Evolutionary conservation across 257 asterid species (phyloP).

Genomic region (Plectranthus barbatus): DNA sequence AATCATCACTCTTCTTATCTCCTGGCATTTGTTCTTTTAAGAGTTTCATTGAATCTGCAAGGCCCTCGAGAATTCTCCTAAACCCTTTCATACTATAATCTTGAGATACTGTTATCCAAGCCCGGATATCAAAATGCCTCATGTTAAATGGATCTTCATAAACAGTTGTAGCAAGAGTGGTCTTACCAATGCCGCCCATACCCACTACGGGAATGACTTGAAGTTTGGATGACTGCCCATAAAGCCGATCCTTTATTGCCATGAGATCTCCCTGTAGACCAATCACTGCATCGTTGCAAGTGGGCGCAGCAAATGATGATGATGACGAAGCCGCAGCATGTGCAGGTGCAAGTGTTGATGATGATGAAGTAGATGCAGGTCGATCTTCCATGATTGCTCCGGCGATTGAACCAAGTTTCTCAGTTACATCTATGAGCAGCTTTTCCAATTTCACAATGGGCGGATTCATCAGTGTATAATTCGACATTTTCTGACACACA

Average conservation of each 20-base stretch:
- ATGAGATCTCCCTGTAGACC: neutral
- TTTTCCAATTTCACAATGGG: neutral
- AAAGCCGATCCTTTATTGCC: neutral
- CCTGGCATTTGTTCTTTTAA: neutral
- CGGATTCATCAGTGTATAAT: neutral
- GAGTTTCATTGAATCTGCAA: too few relatives aligned
- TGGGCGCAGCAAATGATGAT: neutral
- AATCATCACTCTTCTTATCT: neutral
- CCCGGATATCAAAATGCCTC: neutral
- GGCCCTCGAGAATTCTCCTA: neutral
- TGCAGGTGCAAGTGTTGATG: neutral
- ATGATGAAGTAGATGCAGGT: neutral
- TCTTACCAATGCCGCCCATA: constrained; percentile 15
- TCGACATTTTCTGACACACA: neutral
- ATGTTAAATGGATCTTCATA: neutral
- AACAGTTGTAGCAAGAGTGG: constrained; percentile 11
- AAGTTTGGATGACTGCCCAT: neutral
- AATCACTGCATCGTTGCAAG: neutral
- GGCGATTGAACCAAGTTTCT: neutral
- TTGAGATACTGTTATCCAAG: neutral
- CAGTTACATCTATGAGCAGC: neutral
- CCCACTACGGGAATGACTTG: constrained; percentile 8
- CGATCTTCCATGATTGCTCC: neutral
- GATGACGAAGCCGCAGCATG: neutral
- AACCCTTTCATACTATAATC: neutral